Evolutionary conservation across 2,329 filamentous ascomycete species (phyloP), one percentile per base, ranked within the genome.

Genomic region (Albifimbria verrucaria): DNA sequence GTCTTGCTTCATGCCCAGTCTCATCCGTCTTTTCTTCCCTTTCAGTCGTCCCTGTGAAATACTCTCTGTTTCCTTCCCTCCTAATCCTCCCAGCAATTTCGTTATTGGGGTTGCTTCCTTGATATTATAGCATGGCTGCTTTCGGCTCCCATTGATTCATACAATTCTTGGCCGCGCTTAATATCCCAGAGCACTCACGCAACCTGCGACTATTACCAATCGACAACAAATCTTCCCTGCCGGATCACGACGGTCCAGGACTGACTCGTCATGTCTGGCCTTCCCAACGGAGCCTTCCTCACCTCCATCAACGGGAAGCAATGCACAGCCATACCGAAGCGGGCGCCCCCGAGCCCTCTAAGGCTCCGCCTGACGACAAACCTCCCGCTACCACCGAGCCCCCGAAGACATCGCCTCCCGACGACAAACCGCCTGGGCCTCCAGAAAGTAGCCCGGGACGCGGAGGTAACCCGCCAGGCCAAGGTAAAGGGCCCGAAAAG

Each of bases 271-370:
- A 66, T 66, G 62, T 64, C 70, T 52, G 71, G 66, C 63, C 72
- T 79, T 64, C 72, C 71, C 57, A 65, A 67, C 62, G 75, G 77
- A 63, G 74, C 75, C 55, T 76, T 77, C 55, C 72, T 79, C 53
- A 82, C 78, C 51, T 76, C 67, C 48, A 70, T 81, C 51, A 66
- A 73, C 53, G 78, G 77, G 49, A 77, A 73, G 64, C 73, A 74
- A 66, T 82, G 81, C 70, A 83, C 80, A 61, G 79, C 76, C 55
- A 70, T 82, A 57, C 79, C 78, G 47, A 77, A 65, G 60, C 32
- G 32, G 32, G 32, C 32, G 12, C 32, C 32, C 18, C 32, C 18
- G 32, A 39, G 11, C 32, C 32, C 18, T 39, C 32, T 39, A n/a
- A 12, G 15, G 12, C 32, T 39, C 32, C 32, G 32, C 5, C 32